Percentiles rank a stretch among this genome's conserved stretches.
Evolutionary conservation across 495 filamentous ascomycete genomes (phyloP).

Genomic region (Aspergillus ellipticus): DNA sequence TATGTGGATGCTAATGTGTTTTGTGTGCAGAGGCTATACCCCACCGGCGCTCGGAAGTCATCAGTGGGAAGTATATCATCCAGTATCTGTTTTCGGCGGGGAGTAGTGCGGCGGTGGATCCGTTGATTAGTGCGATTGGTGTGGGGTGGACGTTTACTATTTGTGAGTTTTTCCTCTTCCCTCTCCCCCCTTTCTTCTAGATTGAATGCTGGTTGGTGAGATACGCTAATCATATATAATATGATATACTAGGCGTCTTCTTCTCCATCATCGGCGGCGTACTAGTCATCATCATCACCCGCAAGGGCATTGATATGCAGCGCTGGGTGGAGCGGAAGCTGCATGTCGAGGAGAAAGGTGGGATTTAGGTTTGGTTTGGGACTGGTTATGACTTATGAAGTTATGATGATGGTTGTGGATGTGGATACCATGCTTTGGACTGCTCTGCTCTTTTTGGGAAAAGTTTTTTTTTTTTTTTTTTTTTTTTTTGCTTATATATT

Average conservation of each 20-base stretch:
- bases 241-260: conserved; percentile 25
- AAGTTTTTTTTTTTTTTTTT: too few relatives aligned
- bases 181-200: neutral
- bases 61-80: conserved; percentile 69
- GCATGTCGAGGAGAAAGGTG: too few relatives aligned
- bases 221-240: neutral
- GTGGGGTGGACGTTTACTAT: conserved; percentile 58
- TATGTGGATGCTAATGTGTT: conserved; percentile 1
- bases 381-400: too few relatives aligned
- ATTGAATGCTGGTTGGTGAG: too few relatives aligned
- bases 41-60: conserved; percentile 58
- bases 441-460: too few relatives aligned
- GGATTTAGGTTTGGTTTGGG: too few relatives aligned
- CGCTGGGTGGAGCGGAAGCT: conserved; percentile 39
- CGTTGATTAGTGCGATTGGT: conserved; percentile 60
- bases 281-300: conserved; percentile 32
- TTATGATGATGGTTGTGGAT: too few relatives aligned
- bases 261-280: conserved; percentile 32
- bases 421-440: too few relatives aligned
- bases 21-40: conserved; percentile 34
- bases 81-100: conserved; percentile 67
- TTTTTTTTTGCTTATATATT: too few relatives aligned
- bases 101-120: conserved; percentile 60
- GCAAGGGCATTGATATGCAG: conserved; percentile 43
- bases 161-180: conserved; percentile 25